A percentile compares a stretch with the other conserved stretches of the same genome.
These are phyloP conservation scores for Trematosphaeria pertusa DNA, from an alignment of 2,329 filamentous ascomycete species.

Conservation along the genomic window DNA sequence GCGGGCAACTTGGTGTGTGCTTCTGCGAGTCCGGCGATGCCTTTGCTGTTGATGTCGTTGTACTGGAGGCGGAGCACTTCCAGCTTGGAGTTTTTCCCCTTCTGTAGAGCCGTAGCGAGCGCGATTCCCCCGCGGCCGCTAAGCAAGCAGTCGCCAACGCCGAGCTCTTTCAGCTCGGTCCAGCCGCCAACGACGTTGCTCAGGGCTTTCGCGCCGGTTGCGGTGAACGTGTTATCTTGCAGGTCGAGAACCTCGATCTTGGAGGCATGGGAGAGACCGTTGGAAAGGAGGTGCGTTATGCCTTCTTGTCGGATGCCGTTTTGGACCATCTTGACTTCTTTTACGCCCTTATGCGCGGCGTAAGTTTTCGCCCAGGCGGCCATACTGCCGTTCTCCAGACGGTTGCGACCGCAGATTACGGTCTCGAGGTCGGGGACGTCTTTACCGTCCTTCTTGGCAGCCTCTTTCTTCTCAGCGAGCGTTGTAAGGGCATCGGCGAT, in stretches of 20 bases:
- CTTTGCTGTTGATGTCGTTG: constrained; percentile 87
- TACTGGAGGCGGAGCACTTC: constrained; percentile 86
- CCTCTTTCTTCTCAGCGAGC: constrained; percentile 83
- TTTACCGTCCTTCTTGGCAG: constrained; percentile 73
- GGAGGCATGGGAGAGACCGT: constrained; percentile 76
- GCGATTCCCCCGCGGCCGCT: constrained; percentile 77
- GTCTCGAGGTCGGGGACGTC: constrained; percentile 87
- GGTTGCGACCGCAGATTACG: constrained; percentile 95
- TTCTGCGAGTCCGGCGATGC: constrained; percentile 72
- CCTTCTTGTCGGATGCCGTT: constrained; percentile 97
- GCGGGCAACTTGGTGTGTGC: constrained; percentile 75
- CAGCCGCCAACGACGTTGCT: constrained; percentile 77
- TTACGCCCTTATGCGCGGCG: constrained; percentile 79
- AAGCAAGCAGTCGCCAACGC: constrained; percentile 86
- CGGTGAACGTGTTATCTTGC: constrained; percentile 97
- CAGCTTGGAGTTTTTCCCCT: constrained; percentile 79
- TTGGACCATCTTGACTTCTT: constrained; percentile 94
- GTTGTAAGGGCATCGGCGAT: constrained; percentile 86
- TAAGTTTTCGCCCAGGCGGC: constrained; percentile 90
- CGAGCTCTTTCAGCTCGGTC: constrained; percentile 79
- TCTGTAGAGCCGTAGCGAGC: constrained; percentile 74
- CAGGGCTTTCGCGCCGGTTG: constrained; percentile 78
- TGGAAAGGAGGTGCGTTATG: constrained; percentile 78
- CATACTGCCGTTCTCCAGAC: constrained; percentile 96
- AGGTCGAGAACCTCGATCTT: constrained; percentile 81